Base-by-base conservation (phyloP, 805 yeast genomes). In the Saccharomycopsis selenospora region DNA sequence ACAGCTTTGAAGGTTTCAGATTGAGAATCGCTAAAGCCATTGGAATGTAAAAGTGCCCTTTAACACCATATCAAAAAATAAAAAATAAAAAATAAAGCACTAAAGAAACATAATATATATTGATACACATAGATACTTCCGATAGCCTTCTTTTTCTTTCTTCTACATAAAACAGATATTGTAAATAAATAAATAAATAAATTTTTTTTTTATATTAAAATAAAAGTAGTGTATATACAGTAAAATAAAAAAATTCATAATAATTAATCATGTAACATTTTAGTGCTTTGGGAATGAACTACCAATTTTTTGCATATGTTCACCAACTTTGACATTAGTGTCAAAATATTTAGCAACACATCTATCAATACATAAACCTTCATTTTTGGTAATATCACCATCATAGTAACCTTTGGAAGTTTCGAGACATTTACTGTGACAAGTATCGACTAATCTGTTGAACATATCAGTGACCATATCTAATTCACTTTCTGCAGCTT, bases 381-480 rank as follows among this genome's bases (percentile, higher is more conserved):
- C 97, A 58, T 73, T 79, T 70, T 85, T 86, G 68, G 73, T 76
- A 54, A 90, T 72, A 22, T 81, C 89, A 48, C 88, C 83, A 47
- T 86, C 90, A 46, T 66, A 59, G 70, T 89, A 90, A 46, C 70
- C 59, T 55, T 70, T 71, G 61, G 57, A 40, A 46, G 50, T 52
- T 47, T 65, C 74, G 63, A 89, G 84, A 71, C 98, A 90, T 70
- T 90, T 90, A 57, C 70, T 66, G 67, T 90, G 93, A 66, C 98
- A 90, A 58, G 87, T 83, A 60, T 83, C 90, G 22, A 89, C 95
- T 60, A 90, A 73, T 61, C 82, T 77, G 78, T 91, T 91, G 79
- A 91, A 91, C 97, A 91, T 89, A 59, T 93, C 96, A 36, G 97
- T 90, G 59, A 91, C 96, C 81, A 93, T 84, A 66, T 91, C 99